Base-by-base conservation (phyloP, 2,329 filamentous ascomycete genomes). In the Fusarium verticillioides region DNA sequence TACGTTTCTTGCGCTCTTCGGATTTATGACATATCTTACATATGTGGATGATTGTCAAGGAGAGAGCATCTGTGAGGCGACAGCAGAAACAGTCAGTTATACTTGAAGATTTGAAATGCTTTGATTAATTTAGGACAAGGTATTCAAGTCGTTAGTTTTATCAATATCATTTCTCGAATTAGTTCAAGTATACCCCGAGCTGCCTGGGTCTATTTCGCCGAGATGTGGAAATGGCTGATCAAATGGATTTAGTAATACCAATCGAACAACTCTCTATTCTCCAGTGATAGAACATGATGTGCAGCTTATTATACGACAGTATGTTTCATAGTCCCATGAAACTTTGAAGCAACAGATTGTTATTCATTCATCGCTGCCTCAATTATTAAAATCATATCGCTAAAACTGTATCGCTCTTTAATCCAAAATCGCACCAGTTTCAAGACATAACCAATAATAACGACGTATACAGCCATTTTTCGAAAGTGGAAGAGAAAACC, bases 391-490 rank as follows among this genome's bases (percentile, higher is more conserved):
- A 52, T 28, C 60, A 61, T 60, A 42, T 19, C 60, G 66, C 70
- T 73, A 34, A 57, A 67, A 54, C 56, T 39, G 58, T 57, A 40
- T 60, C 70, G 61, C 70, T 73, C 34, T 26, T 52, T 23, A 46
- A n/a, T 49, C 19, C 53, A 21, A 39, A 39, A 67, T 53, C 28
- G 34, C 26, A 43, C 32, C n/a, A 21, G 12, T 36, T 26, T 21
- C 26, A 40, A 23, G 44, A 21, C 44, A 53, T 15, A 32, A 19
- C 30, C 58, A 40, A 53, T 26, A 32, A 26, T 26, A 32, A 26
- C 39, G 28, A n/a, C 16, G 30, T 21, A 18, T 49, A 32, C 28
- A 26, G 15, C n/a, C 57, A 53, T 52, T 60, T 52, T 60, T 60
- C 46, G 42, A 52, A 19, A 16, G 18, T 21, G 18, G 15, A 52